A percentile compares a stretch with the other conserved stretches of the same genome.
These are phyloP conservation scores for Nemania abortiva DNA, from an alignment of 2,329 filamentous ascomycete species.

Conservation along the genomic window DNA sequence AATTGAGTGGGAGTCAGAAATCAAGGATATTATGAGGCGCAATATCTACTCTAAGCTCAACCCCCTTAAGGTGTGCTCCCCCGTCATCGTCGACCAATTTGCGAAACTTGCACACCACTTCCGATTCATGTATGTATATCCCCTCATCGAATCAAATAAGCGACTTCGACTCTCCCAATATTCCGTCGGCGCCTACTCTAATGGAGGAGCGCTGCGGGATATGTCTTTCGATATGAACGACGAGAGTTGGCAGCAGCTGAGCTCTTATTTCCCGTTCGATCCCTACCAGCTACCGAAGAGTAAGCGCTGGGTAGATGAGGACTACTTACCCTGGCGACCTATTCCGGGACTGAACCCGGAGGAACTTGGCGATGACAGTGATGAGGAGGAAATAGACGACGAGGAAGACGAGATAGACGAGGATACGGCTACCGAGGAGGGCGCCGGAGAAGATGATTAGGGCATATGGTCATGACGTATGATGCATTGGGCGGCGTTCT, in stretches of 20 bases:
- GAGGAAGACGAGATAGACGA: constrained; percentile 63
- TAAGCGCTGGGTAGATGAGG: constrained; percentile 85
- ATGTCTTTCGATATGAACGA: constrained; percentile 67
- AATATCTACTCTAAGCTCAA: constrained; percentile 92
- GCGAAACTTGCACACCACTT: constrained; percentile 88
- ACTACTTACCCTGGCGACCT: constrained; percentile 85
- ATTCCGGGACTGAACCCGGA: constrained; percentile 75
- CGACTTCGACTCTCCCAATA: constrained; percentile 82
- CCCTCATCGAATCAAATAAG: constrained; percentile 92
- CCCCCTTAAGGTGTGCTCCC: constrained; percentile 93
- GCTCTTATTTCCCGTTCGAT: constrained; percentile 97
- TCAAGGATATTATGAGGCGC: constrained; percentile 78
- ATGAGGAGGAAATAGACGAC: constrained; percentile 63
- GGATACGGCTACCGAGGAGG: constrained; percentile 64
- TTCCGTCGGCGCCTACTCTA: constrained; percentile 68
- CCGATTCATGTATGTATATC: constrained; percentile 88
- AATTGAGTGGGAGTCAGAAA: constrained; percentile 79
- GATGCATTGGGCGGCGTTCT: constrained; percentile 42
- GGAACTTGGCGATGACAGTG: constrained; percentile 66
- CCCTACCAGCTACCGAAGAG: constrained; percentile 92
- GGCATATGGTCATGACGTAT: constrained; percentile 30
- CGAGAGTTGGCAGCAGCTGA: constrained; percentile 85
- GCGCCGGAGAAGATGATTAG: constrained; percentile 57
- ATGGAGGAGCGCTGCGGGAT: constrained; percentile 67
- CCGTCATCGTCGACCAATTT: constrained; percentile 90